A percentile compares a stretch with the other conserved stretches of the same genome.
These are phyloP conservation scores for Oryza nivara DNA, from an alignment of 176 grass and related monocot species.

Conservation along the genomic window DNA sequence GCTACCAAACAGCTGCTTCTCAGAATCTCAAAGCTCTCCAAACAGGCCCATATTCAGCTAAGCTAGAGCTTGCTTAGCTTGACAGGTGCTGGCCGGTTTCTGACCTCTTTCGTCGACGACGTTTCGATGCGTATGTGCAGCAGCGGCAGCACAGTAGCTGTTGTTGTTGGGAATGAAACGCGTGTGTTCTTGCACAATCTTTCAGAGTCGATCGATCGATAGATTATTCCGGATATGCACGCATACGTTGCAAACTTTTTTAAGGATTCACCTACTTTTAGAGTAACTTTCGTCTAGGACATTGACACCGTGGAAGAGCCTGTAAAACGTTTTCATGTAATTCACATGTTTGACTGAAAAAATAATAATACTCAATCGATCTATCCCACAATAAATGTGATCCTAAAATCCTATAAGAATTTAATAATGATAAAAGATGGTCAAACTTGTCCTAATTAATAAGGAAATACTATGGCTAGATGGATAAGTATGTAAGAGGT, in stretches of 20 bases:
- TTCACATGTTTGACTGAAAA: no score
- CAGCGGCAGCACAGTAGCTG: no score
- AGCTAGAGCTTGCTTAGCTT: background rate
- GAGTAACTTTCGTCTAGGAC: background rate
- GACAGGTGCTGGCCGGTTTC: background rate
- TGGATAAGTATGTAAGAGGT: no score
- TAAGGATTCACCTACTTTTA: background rate
- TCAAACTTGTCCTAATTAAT: no score
- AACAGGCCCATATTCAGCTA: background rate
- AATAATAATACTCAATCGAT: no score
- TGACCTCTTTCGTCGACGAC: background rate
- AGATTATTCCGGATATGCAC: background rate
- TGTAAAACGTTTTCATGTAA: background rate
- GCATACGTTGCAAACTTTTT: constrained; percentile 16
- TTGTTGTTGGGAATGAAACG: no score
- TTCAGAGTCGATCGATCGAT: background rate
- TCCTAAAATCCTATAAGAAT: no score
- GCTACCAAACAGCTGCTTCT: no score
- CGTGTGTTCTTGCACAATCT: background rate
- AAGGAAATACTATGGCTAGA: no score
- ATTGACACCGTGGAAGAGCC: background rate
- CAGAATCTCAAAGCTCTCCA: no score
- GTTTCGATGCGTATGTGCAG: background rate
- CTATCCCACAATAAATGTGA: no score
- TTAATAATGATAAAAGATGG: no score